Percentiles rank a stretch among this genome's conserved stretches.
Evolutionary conservation across 495 filamentous ascomycete genomes (phyloP).

Genomic region (Tuber calosporum): DNA sequence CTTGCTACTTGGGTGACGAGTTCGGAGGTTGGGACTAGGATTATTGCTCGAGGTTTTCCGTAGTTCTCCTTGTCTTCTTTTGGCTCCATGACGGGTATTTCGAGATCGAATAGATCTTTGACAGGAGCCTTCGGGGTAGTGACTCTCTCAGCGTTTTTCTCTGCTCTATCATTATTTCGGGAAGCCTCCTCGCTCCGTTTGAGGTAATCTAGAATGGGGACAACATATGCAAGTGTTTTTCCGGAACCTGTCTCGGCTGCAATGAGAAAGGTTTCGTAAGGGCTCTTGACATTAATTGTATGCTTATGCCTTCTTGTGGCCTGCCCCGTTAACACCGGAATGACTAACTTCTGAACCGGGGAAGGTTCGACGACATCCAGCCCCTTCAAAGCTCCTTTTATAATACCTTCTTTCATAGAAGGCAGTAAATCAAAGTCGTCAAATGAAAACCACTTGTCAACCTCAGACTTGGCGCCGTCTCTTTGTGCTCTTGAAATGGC

Average conservation of each 20-base stretch:
- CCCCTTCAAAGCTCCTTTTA: slow-evolving; percentile 60
- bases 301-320: slow-evolving; percentile 22
- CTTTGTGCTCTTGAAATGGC: slow-evolving; percentile 67
- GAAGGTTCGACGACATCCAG: slow-evolving; percentile 69
- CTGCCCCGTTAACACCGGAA: slow-evolving; percentile 63
- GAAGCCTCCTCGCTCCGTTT: slow-evolving; percentile 61
- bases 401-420: slow-evolving; percentile 64
- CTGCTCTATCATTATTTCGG: slow-evolving; percentile 48
- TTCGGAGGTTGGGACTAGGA: slow-evolving; percentile 89
- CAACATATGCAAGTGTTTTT: slow-evolving; percentile 85
- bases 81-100: slow-evolving; percentile 50
- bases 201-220: slow-evolving; percentile 72
- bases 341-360: slow-evolving; percentile 78
- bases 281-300: slow-evolving; percentile 9
- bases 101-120: slow-evolving; percentile 51
- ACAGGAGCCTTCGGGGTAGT: slow-evolving; percentile 45
- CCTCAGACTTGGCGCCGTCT: slow-evolving; percentile 58
- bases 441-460: slow-evolving; percentile 66
- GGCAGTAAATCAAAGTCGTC: slow-evolving; percentile 69
- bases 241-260: slow-evolving; percentile 96
- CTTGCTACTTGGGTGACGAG: slow-evolving; percentile 78
- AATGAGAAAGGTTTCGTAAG: slow-evolving; percentile 64
- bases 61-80: slow-evolving; percentile 48
- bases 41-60: slow-evolving; percentile 71
- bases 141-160: slow-evolving; percentile 51